A percentile compares a stretch with the other conserved stretches of the same genome.
phyloP scores from a whole-genome alignment of 169 alveolate species.

The Eimeria mitis region DNA sequence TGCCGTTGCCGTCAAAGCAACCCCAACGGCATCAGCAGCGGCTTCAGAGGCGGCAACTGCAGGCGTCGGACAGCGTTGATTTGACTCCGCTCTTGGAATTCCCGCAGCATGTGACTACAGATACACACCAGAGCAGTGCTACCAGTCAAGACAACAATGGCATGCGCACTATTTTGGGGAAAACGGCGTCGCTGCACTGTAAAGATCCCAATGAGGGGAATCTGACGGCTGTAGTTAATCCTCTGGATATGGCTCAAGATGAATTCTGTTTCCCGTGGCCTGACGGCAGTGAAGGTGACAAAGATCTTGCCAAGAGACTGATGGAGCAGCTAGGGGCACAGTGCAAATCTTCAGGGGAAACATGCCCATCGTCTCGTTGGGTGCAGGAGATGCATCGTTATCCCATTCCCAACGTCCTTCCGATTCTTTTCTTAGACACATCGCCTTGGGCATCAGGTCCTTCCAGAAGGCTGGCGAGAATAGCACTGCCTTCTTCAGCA shows the following conservation, averaged over 20 bases:
- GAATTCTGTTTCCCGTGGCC: conserved; percentile 47
- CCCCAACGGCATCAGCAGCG: conserved; percentile 4
- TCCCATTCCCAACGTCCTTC: conserved; percentile 29
- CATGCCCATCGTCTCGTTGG: conserved; percentile 2
- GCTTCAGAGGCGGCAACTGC: background rate
- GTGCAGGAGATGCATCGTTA: background rate
- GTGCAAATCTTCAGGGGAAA: background rate
- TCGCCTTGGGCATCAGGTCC: conserved; percentile 65
- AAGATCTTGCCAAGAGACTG: conserved; percentile 41
- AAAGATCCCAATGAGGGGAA: background rate
- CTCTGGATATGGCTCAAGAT: background rate
- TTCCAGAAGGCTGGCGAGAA: background rate
- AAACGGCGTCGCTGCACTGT: background rate
- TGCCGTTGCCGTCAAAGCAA: background rate
- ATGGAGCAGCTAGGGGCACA: conserved; percentile 28
- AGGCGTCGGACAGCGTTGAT: background rate
- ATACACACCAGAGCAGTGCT: background rate
- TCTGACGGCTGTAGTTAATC: background rate
- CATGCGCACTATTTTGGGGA: background rate
- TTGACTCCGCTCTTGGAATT: background rate
- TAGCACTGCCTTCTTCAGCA: background rate
- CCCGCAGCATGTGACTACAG: background rate
- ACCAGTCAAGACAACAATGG: background rate
- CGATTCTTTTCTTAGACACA: conserved; percentile 47
- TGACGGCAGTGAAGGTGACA: conserved; percentile 68